Evolutionary conservation across 1,284 basidiomycete genomes (phyloP), one percentile per base, ranked within the genome.

Genomic region (Ustilago xerochloae): DNA sequence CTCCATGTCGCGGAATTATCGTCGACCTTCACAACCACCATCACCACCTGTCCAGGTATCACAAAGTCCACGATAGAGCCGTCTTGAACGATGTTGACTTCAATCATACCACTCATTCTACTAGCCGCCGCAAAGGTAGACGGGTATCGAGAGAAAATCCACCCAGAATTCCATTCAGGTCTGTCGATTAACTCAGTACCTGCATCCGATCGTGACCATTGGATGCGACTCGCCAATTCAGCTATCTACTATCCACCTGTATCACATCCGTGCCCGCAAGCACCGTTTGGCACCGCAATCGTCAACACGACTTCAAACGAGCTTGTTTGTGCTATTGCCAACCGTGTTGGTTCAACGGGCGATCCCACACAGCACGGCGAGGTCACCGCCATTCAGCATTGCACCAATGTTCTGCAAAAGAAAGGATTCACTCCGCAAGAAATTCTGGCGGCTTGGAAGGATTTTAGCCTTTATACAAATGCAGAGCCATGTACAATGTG

Each of bases 401-500:
- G 78, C 45, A 65, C 66, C 15, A 63, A 79, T 20, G 74, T 77
- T 1, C 32, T 80, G 28, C 60, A 51, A 2, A 60, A 69, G 49
- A 53, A 56, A 12, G 78, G 78, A 0, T 46, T 79, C 1, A 33
- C 41, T 15, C 71, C 75, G 6, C 60, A 58, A 13, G 60, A 80
- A 38, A 80, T 80, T 39, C 55, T 79, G 6, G 54, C 43, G 20
- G 59, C 65, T 5, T 80, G 78, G 78, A 62, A 57, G 28, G 38
- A 72, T 4, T 63, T 79, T 16, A 59, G 68, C 6, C 38, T 80
- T 49, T 79, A 69, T 32, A 75, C 77, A 0, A 77, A 74, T 7
- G 77, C 76, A 4, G 77, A 80, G 48, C 78, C 78, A 0, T 80
- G 78, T 30, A 61, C 78, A 0, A 80, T 80, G 78, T 80, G 79